Evolutionary conservation across 371 early-diverging fungal species (phyloP), one percentile per base, ranked within the genome.

Genomic region (Polyrhizophydium stewartii): DNA sequence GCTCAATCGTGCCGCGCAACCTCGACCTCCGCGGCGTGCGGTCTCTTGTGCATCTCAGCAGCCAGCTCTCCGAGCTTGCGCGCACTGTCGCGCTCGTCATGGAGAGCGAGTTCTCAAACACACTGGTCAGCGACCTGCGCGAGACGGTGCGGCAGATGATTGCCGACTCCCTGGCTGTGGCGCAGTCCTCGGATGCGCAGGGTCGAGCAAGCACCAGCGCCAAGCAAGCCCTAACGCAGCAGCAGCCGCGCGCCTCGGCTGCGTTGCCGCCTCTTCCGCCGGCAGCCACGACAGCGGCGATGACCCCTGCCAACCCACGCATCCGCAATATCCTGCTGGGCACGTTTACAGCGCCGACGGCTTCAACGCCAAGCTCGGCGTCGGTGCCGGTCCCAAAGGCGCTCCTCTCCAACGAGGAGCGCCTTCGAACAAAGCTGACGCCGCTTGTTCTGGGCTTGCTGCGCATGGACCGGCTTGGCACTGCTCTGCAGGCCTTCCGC

Each of bases 371-470:
- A 43, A 64, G 55, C 32, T 19, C 43, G 5, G 64, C 58, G 24
- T 40, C 43, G 24, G n/a, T 19, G 1, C 57, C 60, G 1, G 37
- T 41, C 0, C 33, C 56, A 7, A n/a, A 59, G 19, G 32, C 60
- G n/a, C 24, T 56, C 19, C 41, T 37, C 27, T 17, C 53, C 1
- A 41, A 30, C 0, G 77, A 85, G 59, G 75, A 75, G 21, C 78
- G 77, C 12, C 65, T 92, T 21, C 66, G 72, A 60, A 68, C 75
- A 2, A 76, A 85, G 50, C 68, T 96, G 55, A 66, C 71, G 24
- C 90, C 92, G 1, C 69, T 91, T 47, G 71, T 91, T 0, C 72
- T 83, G 35, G 94, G 94, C 0, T 65, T 96, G 37, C 66, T 92
- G 33, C 72, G 89, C 9, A 87, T 92, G 13, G 86, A 89, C 31